Conservation (phyloP, 441 rosid species). For the Flueggea neowawraea region DNA sequence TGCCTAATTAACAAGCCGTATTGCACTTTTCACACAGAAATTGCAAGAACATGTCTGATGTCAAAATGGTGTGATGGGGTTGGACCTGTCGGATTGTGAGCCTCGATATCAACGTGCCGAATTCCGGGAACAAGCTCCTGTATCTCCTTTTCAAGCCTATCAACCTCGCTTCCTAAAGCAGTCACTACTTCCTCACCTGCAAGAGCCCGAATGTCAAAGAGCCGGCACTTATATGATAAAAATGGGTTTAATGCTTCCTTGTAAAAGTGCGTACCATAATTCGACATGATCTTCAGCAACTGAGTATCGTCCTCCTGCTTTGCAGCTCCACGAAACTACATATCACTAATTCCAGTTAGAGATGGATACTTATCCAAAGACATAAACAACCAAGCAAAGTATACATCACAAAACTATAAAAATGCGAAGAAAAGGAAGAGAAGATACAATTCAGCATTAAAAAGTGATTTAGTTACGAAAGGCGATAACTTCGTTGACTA, state of each 20-base stretch:
- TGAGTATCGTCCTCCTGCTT: conserved; percentile 56
- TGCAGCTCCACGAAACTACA: conserved; percentile 80
- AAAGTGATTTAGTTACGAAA: too few relatives aligned
- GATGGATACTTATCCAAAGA: background rate
- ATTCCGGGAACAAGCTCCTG: conserved; percentile 97
- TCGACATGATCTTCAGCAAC: conserved; percentile 78
- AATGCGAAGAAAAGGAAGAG: too few relatives aligned
- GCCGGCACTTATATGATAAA: background rate
- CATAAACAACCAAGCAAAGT: background rate
- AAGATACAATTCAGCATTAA: too few relatives aligned
- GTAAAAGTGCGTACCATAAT: conserved; percentile 50
- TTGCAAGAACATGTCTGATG: background rate
- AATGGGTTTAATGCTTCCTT: too few relatives aligned
- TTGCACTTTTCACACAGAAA: too few relatives aligned
- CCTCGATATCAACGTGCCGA: conserved; percentile 97
- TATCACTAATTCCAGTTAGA: conserved; percentile 12
- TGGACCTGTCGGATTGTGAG: conserved; percentile 74
- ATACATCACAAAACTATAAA: too few relatives aligned
- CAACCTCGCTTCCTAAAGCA: conserved; percentile 95
- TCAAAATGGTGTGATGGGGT: conserved; percentile 6
- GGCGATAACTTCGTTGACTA: too few relatives aligned
- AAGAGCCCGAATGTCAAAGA: background rate
- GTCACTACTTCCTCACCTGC: conserved; percentile 98
- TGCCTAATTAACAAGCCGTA: background rate
- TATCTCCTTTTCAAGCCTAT: conserved; percentile 90